Base-by-base conservation (phyloP, 2,329 filamentous ascomycete species). In the Alternaria novae-zelandiae region DNA sequence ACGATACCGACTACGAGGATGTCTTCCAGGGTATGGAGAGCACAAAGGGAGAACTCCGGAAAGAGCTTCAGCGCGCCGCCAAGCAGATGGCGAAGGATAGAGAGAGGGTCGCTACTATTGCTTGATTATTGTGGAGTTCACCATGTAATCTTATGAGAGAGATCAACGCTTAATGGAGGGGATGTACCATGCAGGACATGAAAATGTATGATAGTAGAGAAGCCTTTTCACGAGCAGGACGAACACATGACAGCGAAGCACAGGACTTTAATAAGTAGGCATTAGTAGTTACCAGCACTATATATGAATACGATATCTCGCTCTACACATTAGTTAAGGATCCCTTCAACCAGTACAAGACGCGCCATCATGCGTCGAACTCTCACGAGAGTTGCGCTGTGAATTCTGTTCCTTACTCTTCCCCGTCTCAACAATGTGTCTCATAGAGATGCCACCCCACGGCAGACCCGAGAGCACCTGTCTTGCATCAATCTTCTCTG, bases 401-500 rank as follows among this genome's bases (percentile, higher is more conserved):
- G 82, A 84, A 54, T 74, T 80, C 62, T 81, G 79, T 65, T 85
- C 83, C 64, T 81, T 82, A 26, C 72, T 78, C 64, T 79, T 82
- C 13, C 84, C 83, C 25, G 78, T 76, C 41, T 80, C 78, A 32
- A 86, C 78, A 12, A 86, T 79, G 64, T 86, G 81, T 43, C 82
- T 84, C 79, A 93, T 84, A 64, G 86, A 90, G 67, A 92, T 79
- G 20, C 89, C 86, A 36, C 91, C 91, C 91, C 63, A 65, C 0
- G 91, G 91, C 4, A 93, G 81, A 0, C 91, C 91, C 0, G 89
- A 89, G 7, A 88, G 82, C 3, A 88, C 83, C 12, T 86, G 83
- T 53, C 86, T 85, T 23, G 74, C 36, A 73, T 75, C 62, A 36
- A 91, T 82, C 44, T 91, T 88, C 13, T 83, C 81, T 4, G 88